Conservation (phyloP, 768 basidiomycete genomes). For the Boletus bicolor region DNA sequence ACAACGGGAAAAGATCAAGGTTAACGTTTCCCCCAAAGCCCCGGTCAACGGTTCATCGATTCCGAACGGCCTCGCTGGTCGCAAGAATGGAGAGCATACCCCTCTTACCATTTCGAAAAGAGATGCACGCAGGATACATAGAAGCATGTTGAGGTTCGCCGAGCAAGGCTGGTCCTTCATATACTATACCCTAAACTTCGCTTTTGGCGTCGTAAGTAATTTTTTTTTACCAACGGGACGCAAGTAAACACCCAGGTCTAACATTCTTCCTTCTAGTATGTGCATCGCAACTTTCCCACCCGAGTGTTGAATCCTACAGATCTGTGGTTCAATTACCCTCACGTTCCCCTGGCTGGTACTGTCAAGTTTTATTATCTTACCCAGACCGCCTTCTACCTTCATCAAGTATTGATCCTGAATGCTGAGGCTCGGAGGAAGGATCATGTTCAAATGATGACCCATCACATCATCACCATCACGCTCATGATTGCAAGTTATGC, state of each 20-base stretch:
- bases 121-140: constrained; percentile 60
- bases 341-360: constrained; percentile 71
- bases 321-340: constrained; percentile 82
- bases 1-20: constrained; percentile 17
- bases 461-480: constrained; percentile 85
- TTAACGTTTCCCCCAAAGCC: constrained; percentile 26
- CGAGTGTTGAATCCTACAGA: constrained; percentile 57
- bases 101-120: constrained; percentile 32
- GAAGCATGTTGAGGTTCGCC: constrained; percentile 81
- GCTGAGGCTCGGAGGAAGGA: constrained; percentile 91
- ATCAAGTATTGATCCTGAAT: constrained; percentile 89
- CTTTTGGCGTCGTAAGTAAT: constrained; percentile 76
- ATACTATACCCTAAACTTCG: constrained; percentile 77
- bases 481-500: constrained; percentile 78
- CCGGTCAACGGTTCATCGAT: constrained; percentile 20
- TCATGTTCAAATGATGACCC: constrained; percentile 93
- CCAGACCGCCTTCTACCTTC: constrained; percentile 85
- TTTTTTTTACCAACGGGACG: constrained; percentile 8
- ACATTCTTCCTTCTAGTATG: constrained; percentile 53
- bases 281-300: constrained; percentile 72
- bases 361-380: constrained; percentile 88
- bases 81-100: constrained; percentile 22
- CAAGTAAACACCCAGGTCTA: constrained; percentile 2
- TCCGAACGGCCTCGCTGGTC: constrained; percentile 32
- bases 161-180: constrained; percentile 92